These are phyloP conservation scores for Trametes cinnabarina DNA, from an alignment of 768 basidiomycete genomes.

Conservation along the genomic window DNA sequence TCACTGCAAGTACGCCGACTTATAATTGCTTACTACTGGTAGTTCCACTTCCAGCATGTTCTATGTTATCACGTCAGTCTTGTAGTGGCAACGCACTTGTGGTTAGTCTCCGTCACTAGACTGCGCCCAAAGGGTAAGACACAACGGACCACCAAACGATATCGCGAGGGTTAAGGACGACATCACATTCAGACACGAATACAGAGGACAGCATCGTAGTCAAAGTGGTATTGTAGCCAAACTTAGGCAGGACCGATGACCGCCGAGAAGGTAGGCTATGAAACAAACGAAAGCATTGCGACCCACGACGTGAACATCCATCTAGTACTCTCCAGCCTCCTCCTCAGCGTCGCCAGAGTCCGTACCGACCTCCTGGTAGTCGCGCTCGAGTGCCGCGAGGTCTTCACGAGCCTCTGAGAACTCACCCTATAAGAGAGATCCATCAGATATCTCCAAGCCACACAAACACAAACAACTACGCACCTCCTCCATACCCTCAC, in stretches of 20 bases:
- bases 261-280: conserved; percentile 19
- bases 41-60: too few relatives aligned
- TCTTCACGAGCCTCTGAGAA: conserved; percentile 98
- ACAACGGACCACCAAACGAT: neutral
- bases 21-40: too few relatives aligned
- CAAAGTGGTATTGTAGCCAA: conserved; percentile 21
- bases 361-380: conserved; percentile 86
- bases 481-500: conserved; percentile 98
- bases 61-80: too few relatives aligned
- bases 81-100: too few relatives aligned
- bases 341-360: conserved; percentile 72
- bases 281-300: conserved; percentile 6
- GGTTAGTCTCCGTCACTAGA: too few relatives aligned
- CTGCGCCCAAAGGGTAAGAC: too few relatives aligned
- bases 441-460: conserved; percentile 4
- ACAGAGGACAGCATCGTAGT: conserved; percentile 14
- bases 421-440: conserved; percentile 63
- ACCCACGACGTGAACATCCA: conserved; percentile 2
- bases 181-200: conserved; percentile 9
- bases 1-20: too few relatives aligned
- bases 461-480: conserved; percentile 1
- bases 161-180: neutral
- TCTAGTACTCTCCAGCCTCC: conserved; percentile 48
- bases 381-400: conserved; percentile 94
- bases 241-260: conserved; percentile 14